Evolutionary conservation across 768 basidiomycete species (phyloP).

Genomic region (Hydnomerulius pinastri): DNA sequence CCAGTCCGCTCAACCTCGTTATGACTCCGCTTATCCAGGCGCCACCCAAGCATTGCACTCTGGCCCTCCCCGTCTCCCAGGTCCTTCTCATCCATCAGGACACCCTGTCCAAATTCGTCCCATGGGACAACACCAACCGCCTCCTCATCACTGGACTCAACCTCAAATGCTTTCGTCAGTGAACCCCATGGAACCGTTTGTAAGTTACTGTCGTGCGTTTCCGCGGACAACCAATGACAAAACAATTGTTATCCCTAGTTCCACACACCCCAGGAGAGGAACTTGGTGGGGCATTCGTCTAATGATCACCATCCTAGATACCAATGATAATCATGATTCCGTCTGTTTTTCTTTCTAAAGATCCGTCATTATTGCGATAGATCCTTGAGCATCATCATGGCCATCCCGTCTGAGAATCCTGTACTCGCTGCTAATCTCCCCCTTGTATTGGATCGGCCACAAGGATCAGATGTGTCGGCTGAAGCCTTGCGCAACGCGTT

Average conservation of each 20-base stretch:
- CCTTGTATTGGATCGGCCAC: slow-evolving; percentile 40
- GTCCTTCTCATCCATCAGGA: slow-evolving; percentile 27
- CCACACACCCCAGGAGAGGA: slow-evolving; percentile 47
- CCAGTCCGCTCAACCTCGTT: slow-evolving; percentile 48
- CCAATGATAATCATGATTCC: slow-evolving; percentile 43
- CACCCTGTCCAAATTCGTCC: slow-evolving; percentile 49
- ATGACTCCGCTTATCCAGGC: slow-evolving; percentile 51
- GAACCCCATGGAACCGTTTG: slow-evolving; percentile 65
- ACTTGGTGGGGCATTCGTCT: slow-evolving; percentile 48
- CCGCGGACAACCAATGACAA: slow-evolving; percentile 10
- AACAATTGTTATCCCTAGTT: slow-evolving; percentile 15
- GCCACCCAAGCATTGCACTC: slow-evolving; percentile 28
- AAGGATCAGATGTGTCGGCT: slow-evolving; percentile 37
- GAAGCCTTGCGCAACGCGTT: slow-evolving; percentile 42
- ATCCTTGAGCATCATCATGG: slow-evolving; percentile 49
- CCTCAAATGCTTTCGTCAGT: slow-evolving; percentile 43
- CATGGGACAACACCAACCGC: slow-evolving; percentile 46
- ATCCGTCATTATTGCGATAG: slow-evolving; percentile 46
- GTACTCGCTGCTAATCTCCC: slow-evolving; percentile 44
- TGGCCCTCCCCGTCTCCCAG: slow-evolving; percentile 42
- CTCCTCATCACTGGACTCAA: slow-evolving; percentile 53
- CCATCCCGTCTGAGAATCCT: slow-evolving; percentile 44
- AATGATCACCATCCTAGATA: slow-evolving; percentile 53
- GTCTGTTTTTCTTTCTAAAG: slow-evolving; percentile 33
- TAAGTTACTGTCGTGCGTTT: slow-evolving; percentile 38